Evolutionary conservation across 805 yeast species (phyloP).

Genomic region (Kuraishia cidri): DNA sequence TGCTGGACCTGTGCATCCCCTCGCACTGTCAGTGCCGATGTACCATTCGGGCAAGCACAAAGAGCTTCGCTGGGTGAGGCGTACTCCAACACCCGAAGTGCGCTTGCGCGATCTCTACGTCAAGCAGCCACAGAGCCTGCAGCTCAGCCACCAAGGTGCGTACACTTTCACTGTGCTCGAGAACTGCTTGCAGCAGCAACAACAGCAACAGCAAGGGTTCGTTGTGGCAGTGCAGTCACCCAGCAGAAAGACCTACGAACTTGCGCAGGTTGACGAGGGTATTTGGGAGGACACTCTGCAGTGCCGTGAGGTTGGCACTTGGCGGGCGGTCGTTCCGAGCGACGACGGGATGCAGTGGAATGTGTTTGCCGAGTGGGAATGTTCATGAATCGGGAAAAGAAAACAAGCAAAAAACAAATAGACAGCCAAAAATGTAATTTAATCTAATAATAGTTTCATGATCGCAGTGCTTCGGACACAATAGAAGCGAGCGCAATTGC

Average conservation of each 20-base stretch:
- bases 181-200: constrained; percentile 33
- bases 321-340: constrained; percentile 77
- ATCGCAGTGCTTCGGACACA: constrained; percentile 16
- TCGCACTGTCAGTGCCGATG: constrained; percentile 67
- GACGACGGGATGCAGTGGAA: constrained; percentile 78
- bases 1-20: constrained; percentile 34
- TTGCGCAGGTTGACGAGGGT: constrained; percentile 38
- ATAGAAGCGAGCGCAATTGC: constrained; percentile 27
- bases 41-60: constrained; percentile 61
- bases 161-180: constrained; percentile 61
- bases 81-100: constrained; percentile 64
- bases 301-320: constrained; percentile 66
- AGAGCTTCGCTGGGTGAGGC: constrained; percentile 50
- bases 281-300: constrained; percentile 45
- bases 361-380: constrained; percentile 87
- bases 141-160: constrained; percentile 43
- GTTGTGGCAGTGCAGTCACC: constrained; percentile 67
- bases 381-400: too few relatives aligned
- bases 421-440: too few relatives aligned
- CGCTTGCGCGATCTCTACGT: constrained; percentile 72
- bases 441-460: too few relatives aligned
- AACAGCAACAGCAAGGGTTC: constrained; percentile 37
- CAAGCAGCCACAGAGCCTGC: constrained; percentile 72
- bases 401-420: too few relatives aligned
- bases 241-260: constrained; percentile 63